Evolutionary conservation across 2,329 filamentous ascomycete genomes (phyloP), one percentile per base, ranked within the genome.

Genomic region (Hypoxylon sp.): DNA sequence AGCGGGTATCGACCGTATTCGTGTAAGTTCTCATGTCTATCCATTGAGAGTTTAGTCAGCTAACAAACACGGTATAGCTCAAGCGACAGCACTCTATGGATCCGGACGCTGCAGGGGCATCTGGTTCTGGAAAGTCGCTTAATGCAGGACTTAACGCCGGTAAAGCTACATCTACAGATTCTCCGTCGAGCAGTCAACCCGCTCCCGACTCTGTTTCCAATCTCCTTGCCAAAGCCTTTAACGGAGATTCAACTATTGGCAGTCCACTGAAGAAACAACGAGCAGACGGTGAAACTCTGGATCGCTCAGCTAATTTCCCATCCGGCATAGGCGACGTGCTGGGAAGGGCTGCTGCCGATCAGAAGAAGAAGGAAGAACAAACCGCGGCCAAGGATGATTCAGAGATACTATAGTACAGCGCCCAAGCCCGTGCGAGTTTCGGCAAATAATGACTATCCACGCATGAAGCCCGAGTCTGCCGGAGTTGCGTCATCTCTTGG

Each of bases 61-160:
- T 79, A 64, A 79, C 64, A 4, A 5, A n/a, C 11, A 19, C 32
- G 15, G 4, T 32, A 68, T 72, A 94, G 91, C 87, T 94, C 66
- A 94, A 94, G 82, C 86, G 91, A 68, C 89, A 91, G 68, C 91
- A 93, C 75, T 94, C 91, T 8, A 86, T 85, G 39, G 91, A 93
- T 52, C 89, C 88, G 10, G 81, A 90, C 19, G 82, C 81, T 72
- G 73, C 76, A 68, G 66, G 73, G 66, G 73, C 79, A 41, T 75
- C 79, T 49, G 74, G 79, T 61, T 81, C 79, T 54, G 78, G 81
- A 49, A 81, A 85, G 59, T 81, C 84, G 58, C 77, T 82, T 32
- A 78, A 77, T 59, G 75, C 79, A 37, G 81, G 78, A 8, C 79
- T 81, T 64, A 73, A 76, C 28, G 71, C 74, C 15, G 77, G 75